Conservation (phyloP, 331 rosid species). For the Rhamnella rubrinervis region DNA sequence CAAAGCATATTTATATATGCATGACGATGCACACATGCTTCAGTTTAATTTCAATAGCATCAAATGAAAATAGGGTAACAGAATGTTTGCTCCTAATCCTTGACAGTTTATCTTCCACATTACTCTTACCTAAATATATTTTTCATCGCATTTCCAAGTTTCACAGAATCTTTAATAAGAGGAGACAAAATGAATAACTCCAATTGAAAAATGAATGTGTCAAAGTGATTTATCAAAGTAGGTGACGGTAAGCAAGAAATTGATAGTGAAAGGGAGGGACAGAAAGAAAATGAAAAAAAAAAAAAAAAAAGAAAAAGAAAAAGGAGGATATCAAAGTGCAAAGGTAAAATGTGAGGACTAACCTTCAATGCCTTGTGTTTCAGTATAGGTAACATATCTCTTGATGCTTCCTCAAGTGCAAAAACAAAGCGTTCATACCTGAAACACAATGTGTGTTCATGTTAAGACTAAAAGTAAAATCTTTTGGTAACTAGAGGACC, state of each 20-base stretch:
- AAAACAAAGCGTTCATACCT: conserved; percentile 85
- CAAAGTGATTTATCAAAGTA: too few species aligned
- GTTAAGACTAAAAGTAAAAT: conserved; percentile 9
- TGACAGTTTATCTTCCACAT: too few species aligned
- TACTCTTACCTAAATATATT: too few species aligned
- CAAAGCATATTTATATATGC: background rate
- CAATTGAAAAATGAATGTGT: too few species aligned
- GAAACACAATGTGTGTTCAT: conserved; percentile 15
- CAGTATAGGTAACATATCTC: conserved; percentile 82
- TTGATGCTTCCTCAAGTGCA: conserved; percentile 95
- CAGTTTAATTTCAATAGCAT: background rate
- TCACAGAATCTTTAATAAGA: too few species aligned
- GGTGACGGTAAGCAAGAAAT: too few species aligned
- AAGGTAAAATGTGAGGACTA: conserved; percentile 19
- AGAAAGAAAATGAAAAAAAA: background rate
- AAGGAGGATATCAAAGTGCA: background rate
- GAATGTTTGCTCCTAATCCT: too few species aligned
- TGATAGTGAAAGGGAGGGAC: background rate
- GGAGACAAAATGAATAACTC: too few species aligned
- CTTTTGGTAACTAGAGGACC: background rate
- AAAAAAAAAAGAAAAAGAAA: too few species aligned
- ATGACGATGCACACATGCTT: too few species aligned
- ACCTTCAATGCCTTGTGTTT: conserved; percentile 91
- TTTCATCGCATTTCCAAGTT: too few species aligned
- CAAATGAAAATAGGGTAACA: background rate